Evolutionary conservation across 768 basidiomycete species (phyloP).

Genomic region (Amanita muscaria): DNA sequence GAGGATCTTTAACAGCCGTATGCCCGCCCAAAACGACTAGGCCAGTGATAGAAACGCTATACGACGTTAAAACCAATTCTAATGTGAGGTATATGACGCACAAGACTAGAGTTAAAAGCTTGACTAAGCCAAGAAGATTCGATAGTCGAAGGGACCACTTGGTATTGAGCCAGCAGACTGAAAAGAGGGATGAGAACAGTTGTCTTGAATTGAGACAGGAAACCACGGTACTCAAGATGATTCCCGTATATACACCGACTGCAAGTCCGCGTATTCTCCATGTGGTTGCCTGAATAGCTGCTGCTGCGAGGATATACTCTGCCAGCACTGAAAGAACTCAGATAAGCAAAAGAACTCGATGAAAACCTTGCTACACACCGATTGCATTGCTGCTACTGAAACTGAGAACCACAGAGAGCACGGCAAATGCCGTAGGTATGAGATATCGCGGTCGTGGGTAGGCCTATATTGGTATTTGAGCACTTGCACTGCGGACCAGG

Average conservation of each 20-base stretch:
- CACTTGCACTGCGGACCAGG: not conserved
- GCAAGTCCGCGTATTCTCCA: slow-evolving; percentile 29
- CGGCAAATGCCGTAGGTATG: slow-evolving; percentile 34
- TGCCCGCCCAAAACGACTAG: slow-evolving; percentile 54
- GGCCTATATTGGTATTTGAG: slow-evolving; percentile 19
- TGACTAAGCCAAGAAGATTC: slow-evolving; percentile 26
- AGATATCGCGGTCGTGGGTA: slow-evolving; percentile 34
- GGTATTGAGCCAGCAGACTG: slow-evolving; percentile 25
- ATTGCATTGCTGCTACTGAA: slow-evolving; percentile 33
- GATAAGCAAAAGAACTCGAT: not conserved
- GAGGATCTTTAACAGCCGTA: slow-evolving; percentile 47
- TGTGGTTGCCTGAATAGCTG: slow-evolving; percentile 19
- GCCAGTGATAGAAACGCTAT: slow-evolving; percentile 42
- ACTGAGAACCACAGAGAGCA: slow-evolving; percentile 29
- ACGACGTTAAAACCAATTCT: not conserved
- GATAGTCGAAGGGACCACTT: slow-evolving; percentile 31
- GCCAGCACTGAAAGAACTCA: slow-evolving; percentile 20
- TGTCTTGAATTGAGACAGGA: too few species aligned
- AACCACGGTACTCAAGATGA: slow-evolving; percentile 20
- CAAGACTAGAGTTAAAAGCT: slow-evolving; percentile 24
- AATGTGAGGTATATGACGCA: slow-evolving; percentile 7
- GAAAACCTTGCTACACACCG: slow-evolving; percentile 14
- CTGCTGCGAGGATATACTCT: slow-evolving; percentile 27
- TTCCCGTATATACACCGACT: slow-evolving; percentile 23
- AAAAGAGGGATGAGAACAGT: not conserved